Base-by-base conservation (phyloP, 2,329 filamentous ascomycete genomes). In the Fusarium circinatum region DNA sequence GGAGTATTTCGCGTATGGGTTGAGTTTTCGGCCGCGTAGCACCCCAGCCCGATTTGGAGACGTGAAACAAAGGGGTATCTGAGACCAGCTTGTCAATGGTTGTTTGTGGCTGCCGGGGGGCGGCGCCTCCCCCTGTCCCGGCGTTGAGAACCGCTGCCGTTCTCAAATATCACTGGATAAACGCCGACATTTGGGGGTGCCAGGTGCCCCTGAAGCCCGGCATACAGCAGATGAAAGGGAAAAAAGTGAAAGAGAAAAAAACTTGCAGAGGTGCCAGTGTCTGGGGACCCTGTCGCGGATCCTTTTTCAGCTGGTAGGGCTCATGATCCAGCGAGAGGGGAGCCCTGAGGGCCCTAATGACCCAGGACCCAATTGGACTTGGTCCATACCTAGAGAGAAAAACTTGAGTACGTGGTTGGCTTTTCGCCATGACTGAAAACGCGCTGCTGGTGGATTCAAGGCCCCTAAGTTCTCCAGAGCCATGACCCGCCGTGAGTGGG, bases 61-160 rank as follows among this genome's bases (percentile, higher is more conserved):
- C 65, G 56, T 77, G 75, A 77, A 77, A 77, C 75, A 71, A 73
- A 73, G 70, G 71, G 66, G 62, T 36, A 61, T 55, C 70, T 65
- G 26, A 41, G 54, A 67, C 62, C 36, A 44, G 44, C 52, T 48
- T 75, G 68, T 73, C 71, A 77, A 62, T 75, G 75, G 71, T 52
- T 70, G 65, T 63, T 56, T 66, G 59, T 62, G 70, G 70, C 61
- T 70, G 56, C 68, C 66, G 54, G 71, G 75, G 75, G 75, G 75
- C 71, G 74, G 67, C 75, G 67, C 75, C 75, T 72, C 75, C 75
- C 75, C 75, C 75, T 78, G 75, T 61, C 55, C 63, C 62, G 64
- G 54, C 56, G 47, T 69, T 70, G 72, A 42, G 58, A 69, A 72
- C 60, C 59, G 42, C 57, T 71, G 63, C 60, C 22, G 41, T 62